Base-by-base conservation (phyloP, 805 yeast species). In the Candida succiphila region DNA sequence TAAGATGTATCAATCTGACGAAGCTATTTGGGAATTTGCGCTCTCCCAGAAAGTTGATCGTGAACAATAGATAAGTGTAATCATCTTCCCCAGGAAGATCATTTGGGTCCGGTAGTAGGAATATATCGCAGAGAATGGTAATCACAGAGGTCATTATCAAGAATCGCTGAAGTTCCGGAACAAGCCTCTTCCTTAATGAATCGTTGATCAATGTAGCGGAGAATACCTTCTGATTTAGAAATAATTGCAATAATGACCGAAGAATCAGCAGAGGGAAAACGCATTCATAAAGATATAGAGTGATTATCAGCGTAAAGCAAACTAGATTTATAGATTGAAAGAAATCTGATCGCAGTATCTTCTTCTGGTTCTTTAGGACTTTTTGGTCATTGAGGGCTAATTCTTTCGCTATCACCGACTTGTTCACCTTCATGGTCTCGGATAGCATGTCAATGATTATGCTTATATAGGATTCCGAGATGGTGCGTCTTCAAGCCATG, bases 31-130 rank as follows among this genome's bases (percentile, higher is more conserved):
- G 17, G 33, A 48, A 53, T 28, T 39, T 36, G 9, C 37, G 19
- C 31, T 72, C 77, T 0, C 79, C 79, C 17, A 71, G 62, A 15
- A 69, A 41, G 38, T 67, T 70, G 18, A 70, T 32, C 3, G 61
- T 44, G 15, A 62, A 37, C n/a, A 57, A 45, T 1, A 73, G 72
- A 40, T 60, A 51, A 2, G 49, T 48, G 25, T 52, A 51, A 1
- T 51, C 49, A 4, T 40, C 25, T 22, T 33, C 37, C 6, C 42
- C 46, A 21, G 29, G 29, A n/a, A n/a, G n/a, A n/a, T n/a, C n/a
- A n/a, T n/a, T n/a, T n/a, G n/a, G n/a, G n/a, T n/a, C n/a, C n/a
- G n/a, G n/a, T n/a, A n/a, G n/a, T n/a, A n/a, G n/a, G n/a, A n/a
- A n/a, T n/a, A n/a, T n/a, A n/a, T n/a, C n/a, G n/a, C n/a, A n/a